Evolutionary conservation across 2,329 filamentous ascomycete genomes (phyloP).

Genomic region (Fusarium chaquense): DNA sequence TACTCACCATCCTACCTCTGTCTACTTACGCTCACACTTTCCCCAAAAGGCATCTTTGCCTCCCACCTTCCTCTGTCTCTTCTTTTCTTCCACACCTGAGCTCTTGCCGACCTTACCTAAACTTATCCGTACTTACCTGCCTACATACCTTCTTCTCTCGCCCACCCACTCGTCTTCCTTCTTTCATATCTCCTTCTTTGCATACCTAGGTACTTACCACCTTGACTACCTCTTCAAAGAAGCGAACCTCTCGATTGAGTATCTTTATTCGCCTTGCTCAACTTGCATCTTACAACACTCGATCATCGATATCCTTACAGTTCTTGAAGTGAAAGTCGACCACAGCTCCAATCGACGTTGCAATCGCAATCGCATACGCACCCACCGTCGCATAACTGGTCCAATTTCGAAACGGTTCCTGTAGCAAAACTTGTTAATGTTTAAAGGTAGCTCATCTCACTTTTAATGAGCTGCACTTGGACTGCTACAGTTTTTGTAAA

Average conservation of each 20-base stretch:
- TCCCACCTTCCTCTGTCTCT: slow-evolving; percentile 46
- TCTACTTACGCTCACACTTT: slow-evolving; percentile 41
- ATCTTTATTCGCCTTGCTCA: slow-evolving; percentile 22
- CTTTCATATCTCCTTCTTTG: slow-evolving; percentile 33
- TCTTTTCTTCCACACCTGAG: slow-evolving; percentile 37
- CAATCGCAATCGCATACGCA: slow-evolving; percentile 45
- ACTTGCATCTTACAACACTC: slow-evolving; percentile 20
- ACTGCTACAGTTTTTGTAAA: slow-evolving; percentile 43
- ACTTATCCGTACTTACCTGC: slow-evolving; percentile 4
- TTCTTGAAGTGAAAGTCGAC: slow-evolving; percentile 6
- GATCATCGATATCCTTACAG: slow-evolving; percentile 18
- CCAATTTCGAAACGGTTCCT: slow-evolving; percentile 44
- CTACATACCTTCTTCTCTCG: slow-evolving; percentile 26
- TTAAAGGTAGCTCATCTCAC: slow-evolving; percentile 39
- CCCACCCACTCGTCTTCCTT: slow-evolving; percentile 27
- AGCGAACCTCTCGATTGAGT: slow-evolving; percentile 23
- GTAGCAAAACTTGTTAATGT: slow-evolving; percentile 46
- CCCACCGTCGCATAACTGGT: slow-evolving; percentile 37
- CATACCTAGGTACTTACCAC: slow-evolving; percentile 14
- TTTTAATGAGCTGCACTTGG: slow-evolving; percentile 44
- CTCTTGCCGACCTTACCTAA: slow-evolving; percentile 38
- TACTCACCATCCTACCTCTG: slow-evolving; percentile 33
- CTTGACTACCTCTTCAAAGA: slow-evolving; percentile 18
- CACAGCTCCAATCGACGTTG: slow-evolving; percentile 31
- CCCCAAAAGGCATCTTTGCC: slow-evolving; percentile 47